Evolutionary conservation across 805 yeast genomes (phyloP), one percentile per base, ranked within the genome.

Genomic region (Saccharomycopsis sp.): DNA sequence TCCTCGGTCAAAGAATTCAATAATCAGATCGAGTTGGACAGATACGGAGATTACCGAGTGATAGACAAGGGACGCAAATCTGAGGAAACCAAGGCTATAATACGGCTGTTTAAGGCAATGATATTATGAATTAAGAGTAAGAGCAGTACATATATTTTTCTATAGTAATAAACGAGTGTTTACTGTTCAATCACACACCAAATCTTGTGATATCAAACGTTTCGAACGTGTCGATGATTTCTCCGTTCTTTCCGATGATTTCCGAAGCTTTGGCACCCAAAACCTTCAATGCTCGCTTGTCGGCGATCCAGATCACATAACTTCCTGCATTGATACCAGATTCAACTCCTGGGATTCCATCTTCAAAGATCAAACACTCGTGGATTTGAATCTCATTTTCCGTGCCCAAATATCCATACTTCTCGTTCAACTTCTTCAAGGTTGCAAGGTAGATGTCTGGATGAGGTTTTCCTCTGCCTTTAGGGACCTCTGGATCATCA

Each of bases 361-460:
- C 99, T 75, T 94, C 99, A 71, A 94, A 94, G 1, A 94, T 87
- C 35, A 94, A 70, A 66, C 96, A 88, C 66, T 94, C 97, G 35
- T 82, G 84, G 2, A 93, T 87, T 57, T 69, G 66, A 60, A 93
- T 86, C 41, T 73, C 73, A 2, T 71, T 66, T 1, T 69, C 69
- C 1, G 68, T 66, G 3, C 58, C 62, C 9, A 25, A 22, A n/a
- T 52, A 20, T 12, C 63, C 64, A 12, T 68, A 65, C 55, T 84
- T 77, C 51, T 81, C 80, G 69, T 94, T 94, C 57, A 94, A 65
- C 14, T 85, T 78, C 19, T 76, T 81, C 61, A 94, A 78, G 51
- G 97, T 96, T 2, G 84, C 78, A 63, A 82, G 81, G 96, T 96
- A 94, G 63, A 94, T 91, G 69, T 92, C 96, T 1, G 99, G 99